These are phyloP conservation scores for Fraxinus sp. DNA, from an alignment of 305 asterid species.

Conservation along the genomic window DNA sequence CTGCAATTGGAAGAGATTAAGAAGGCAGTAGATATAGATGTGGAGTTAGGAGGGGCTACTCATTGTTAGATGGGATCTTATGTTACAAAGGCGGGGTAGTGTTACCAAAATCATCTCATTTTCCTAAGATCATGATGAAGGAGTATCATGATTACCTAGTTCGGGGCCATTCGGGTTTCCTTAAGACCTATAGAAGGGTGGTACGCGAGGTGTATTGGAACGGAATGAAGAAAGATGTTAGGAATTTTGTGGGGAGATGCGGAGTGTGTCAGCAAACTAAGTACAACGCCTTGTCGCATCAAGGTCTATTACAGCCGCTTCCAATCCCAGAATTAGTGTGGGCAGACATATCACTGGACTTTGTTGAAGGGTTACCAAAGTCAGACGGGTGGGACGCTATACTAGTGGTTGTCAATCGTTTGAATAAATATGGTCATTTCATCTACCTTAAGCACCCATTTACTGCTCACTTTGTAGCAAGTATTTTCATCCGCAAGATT, in stretches of 20 bases:
- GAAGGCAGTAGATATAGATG: neutral
- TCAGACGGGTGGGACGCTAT: neutral
- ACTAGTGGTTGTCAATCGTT: neutral
- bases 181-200: neutral
- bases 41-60: neutral
- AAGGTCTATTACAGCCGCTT: neutral
- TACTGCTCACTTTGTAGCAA: neutral
- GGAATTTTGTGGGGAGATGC: neutral
- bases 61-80: neutral
- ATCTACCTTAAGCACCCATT: neutral
- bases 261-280: neutral
- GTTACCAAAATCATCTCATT: neutral
- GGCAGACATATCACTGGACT: neutral
- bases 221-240: neutral
- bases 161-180: neutral
- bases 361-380: neutral
- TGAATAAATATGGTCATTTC: neutral
- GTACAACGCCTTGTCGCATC: neutral
- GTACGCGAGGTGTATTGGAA: neutral
- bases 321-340: neutral
- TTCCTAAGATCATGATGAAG: neutral
- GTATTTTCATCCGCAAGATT: no score
- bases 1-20: neutral
- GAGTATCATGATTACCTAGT: neutral
- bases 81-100: neutral